These are phyloP conservation scores for Diplogelasinospora grovesii DNA, from an alignment of 495 filamentous ascomycete genomes.

Conservation along the genomic window DNA sequence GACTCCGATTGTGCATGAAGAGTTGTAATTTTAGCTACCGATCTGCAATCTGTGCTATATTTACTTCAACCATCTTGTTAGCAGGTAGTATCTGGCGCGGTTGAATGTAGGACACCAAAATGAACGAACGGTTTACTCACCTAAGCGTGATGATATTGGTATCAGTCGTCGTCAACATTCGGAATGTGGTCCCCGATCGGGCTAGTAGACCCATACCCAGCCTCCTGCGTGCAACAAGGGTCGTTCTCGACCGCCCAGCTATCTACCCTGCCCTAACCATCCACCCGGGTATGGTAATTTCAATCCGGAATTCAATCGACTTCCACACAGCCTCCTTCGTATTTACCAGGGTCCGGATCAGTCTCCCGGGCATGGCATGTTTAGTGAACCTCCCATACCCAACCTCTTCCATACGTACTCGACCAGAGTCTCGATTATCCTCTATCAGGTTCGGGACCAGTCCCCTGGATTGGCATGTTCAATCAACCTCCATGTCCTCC, in stretches of 20 bases:
- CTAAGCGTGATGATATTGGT: slow-evolving; percentile 6
- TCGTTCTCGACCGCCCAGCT: background rate
- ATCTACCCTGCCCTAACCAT: no score
- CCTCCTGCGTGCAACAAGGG: background rate
- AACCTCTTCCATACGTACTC: no score
- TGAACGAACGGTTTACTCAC: slow-evolving; percentile 8
- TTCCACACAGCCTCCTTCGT: no score
- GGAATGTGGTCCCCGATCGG: background rate
- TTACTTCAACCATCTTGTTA: slow-evolving; percentile 1
- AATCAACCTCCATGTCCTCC: slow-evolving; percentile 39
- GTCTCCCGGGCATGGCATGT: no score
- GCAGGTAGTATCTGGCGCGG: background rate
- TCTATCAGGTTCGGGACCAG: no score
- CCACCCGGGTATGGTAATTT: no score
- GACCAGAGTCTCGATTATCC: no score
- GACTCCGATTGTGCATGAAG: slow-evolving; percentile 30
- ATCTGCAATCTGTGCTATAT: background rate
- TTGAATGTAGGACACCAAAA: background rate
- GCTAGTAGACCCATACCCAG: no score
- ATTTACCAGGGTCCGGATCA: no score
- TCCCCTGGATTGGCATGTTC: slow-evolving; percentile 12
- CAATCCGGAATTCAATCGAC: no score
- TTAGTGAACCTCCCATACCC: no score
- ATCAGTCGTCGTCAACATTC: slow-evolving; percentile 11
- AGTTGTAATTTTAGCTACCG: slow-evolving; percentile 34